A percentile compares a stretch with the other conserved stretches of the same genome.
These are phyloP conservation scores for Nicotiana paniculata DNA, from an alignment of 257 asterid genomes.

Conservation along the genomic window DNA sequence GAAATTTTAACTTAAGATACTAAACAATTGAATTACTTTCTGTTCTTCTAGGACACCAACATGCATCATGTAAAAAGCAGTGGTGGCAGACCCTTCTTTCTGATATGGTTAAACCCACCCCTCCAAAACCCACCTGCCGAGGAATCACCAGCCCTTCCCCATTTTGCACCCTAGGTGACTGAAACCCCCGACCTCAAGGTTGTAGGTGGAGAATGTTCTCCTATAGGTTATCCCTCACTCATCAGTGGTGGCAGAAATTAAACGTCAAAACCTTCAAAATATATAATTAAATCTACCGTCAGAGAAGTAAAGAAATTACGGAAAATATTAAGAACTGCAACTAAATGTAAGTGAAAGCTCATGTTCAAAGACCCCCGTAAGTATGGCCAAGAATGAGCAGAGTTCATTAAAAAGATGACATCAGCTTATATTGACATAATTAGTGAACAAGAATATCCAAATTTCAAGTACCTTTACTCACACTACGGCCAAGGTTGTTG, in stretches of 20 bases:
- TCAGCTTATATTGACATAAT: background rate
- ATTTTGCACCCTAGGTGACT: background rate
- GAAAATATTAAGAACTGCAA: background rate
- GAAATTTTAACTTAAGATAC: background rate
- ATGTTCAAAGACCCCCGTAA: background rate
- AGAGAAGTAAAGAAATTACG: background rate
- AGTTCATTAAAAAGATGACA: background rate
- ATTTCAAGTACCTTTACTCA: slow-evolving; percentile 75
- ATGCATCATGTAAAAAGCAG: background rate
- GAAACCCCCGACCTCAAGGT: background rate
- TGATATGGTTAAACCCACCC: slow-evolving; percentile 1
- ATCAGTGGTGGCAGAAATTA: background rate
- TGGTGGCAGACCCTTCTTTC: background rate
- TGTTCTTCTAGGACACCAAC: background rate
- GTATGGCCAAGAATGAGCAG: background rate
- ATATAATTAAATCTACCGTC: background rate
- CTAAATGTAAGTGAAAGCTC: background rate
- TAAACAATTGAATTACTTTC: background rate
- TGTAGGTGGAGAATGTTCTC: background rate
- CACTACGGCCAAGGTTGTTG: slow-evolving; percentile 99
- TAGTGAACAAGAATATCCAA: background rate
- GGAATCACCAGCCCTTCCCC: background rate
- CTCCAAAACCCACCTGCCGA: background rate
- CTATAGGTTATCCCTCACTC: slow-evolving; percentile 1
- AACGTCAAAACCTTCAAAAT: background rate